Percentiles rank a stretch among this genome's conserved stretches.
Conservation (phyloP, 1,284 basidiomycete species). For the Ceratobasidium theobromae region DNA sequence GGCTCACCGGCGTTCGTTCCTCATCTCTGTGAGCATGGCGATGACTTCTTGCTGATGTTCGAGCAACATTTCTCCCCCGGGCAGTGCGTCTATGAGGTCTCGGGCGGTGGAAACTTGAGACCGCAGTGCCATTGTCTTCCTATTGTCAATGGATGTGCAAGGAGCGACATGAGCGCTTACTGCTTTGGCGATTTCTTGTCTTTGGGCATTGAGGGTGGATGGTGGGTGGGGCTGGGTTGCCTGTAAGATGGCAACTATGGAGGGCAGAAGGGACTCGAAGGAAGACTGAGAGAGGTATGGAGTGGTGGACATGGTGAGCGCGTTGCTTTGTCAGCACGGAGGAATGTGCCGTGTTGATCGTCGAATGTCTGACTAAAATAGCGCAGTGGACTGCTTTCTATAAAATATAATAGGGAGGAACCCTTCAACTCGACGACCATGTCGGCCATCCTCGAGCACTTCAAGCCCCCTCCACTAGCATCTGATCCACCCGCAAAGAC, state of each 20-base stretch:
- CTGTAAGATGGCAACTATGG: conserved; percentile 2
- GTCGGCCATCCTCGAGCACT: conserved; percentile 27
- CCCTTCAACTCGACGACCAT: not conserved
- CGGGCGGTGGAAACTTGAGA: conserved; percentile 29
- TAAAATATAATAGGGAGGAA: not conserved
- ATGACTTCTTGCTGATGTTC: conserved; percentile 36
- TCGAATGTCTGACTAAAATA: conserved; percentile 14
- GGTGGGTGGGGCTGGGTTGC: conserved; percentile 9
- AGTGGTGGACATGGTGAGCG: not conserved
- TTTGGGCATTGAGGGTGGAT: not conserved
- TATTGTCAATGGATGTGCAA: not conserved
- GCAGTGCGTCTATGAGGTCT: conserved; percentile 31
- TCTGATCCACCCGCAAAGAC: conserved; percentile 28
- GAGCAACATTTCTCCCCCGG: conserved; percentile 36
- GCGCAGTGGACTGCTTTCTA: too few relatives aligned
- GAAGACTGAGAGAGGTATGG: conserved; percentile 11
- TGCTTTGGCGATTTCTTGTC: conserved; percentile 27
- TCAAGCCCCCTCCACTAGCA: conserved; percentile 31
- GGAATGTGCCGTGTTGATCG: too few relatives aligned
- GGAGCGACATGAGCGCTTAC: not conserved
- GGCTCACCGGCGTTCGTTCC: conserved; percentile 31
- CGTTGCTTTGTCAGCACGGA: not conserved
- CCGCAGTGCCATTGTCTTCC: conserved; percentile 23
- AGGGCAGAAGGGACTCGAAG: conserved; percentile 22
- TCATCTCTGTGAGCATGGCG: conserved; percentile 32